These are phyloP conservation scores for Eucalyptus brandiana DNA, from an alignment of 345 rosid species.

Conservation along the genomic window DNA sequence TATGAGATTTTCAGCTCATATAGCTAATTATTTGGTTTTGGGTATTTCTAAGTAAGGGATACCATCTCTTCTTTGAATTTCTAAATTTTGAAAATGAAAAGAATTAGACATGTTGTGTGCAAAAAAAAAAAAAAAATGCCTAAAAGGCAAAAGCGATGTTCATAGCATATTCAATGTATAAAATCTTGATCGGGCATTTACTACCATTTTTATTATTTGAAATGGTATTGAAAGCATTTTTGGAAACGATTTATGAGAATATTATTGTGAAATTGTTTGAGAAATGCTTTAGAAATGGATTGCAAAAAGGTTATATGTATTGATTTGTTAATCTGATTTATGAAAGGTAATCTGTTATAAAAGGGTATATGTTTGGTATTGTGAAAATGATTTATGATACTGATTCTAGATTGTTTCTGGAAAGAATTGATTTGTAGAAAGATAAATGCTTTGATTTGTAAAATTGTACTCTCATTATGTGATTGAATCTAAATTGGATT, in stretches of 20 bases:
- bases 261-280: neutral
- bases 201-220: neutral
- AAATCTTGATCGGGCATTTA: neutral
- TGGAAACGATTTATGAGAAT: neutral
- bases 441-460: too few relatives aligned
- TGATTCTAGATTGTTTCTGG: too few relatives aligned
- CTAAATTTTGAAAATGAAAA: neutral
- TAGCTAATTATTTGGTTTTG: neutral
- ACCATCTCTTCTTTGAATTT: neutral
- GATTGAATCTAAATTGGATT: neutral
- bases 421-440: neutral
- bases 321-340: too few relatives aligned
- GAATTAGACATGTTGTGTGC: neutral
- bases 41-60: neutral
- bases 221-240: too few relatives aligned
- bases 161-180: neutral
- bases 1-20: neutral
- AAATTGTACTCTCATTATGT: accelerated
- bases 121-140: too few relatives aligned
- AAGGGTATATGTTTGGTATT: neutral
- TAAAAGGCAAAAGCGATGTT: neutral
- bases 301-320: neutral
- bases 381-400: too few relatives aligned
- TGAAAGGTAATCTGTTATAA: neutral
- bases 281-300: neutral